Percentiles rank a stretch among this genome's conserved stretches.
phyloP scores from a whole-genome alignment of 148 eudicot species.

The Pharnaceum exiguum region DNA sequence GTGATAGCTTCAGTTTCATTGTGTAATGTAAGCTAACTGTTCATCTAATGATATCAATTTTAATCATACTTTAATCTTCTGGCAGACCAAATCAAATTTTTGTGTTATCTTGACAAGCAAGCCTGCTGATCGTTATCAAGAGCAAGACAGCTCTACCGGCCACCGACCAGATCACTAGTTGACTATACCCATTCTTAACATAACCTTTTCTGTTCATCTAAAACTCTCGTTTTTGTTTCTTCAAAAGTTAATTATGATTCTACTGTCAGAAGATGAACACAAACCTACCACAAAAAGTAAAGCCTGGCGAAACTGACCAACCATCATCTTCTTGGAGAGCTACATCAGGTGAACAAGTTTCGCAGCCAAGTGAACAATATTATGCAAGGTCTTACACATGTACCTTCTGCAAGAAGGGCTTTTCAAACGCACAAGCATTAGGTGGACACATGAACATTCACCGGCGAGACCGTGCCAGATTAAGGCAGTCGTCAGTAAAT shows the following conservation, averaged over 20 bases:
- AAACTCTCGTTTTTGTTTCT: not conserved
- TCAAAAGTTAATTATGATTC: not conserved
- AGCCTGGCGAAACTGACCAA: not conserved
- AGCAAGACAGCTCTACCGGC: slow-evolving; percentile 5
- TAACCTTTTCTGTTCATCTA: not conserved
- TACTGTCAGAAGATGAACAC: not conserved
- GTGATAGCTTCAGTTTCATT: too few species aligned
- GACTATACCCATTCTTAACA: not conserved
- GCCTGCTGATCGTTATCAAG: not conserved
- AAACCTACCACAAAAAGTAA: not conserved
- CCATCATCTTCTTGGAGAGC: not conserved
- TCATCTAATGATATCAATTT: too few species aligned
- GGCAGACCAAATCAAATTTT: slow-evolving; percentile 2
- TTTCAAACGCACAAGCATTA: slow-evolving; percentile 48
- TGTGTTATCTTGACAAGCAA: not conserved
- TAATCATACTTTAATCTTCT: not conserved
- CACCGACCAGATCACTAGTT: not conserved
- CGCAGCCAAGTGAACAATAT: slow-evolving; percentile 1
- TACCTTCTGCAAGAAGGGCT: slow-evolving; percentile 47
- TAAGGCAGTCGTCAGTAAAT: slow-evolving; percentile 24
- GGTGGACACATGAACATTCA: slow-evolving; percentile 59
- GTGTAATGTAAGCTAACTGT: too few species aligned
- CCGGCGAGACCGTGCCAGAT: slow-evolving; percentile 40
- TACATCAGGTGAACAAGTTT: not conserved
- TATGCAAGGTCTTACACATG: slow-evolving; percentile 32